phyloP scores from a whole-genome alignment of 768 basidiomycete species.

The Fomitopsis serialis region DNA sequence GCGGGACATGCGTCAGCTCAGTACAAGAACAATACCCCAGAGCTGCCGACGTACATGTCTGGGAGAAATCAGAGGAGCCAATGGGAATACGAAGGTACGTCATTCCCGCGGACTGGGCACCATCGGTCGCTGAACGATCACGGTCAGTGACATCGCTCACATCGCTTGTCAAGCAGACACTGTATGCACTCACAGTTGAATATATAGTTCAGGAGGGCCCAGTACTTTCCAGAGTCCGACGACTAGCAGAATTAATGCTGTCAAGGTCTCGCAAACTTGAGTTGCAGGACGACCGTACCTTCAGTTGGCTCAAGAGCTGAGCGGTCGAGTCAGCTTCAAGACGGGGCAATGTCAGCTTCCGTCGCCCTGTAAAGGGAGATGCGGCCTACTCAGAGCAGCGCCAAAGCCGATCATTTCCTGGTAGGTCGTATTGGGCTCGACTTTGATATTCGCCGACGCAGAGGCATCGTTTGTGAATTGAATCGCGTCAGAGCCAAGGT shows the following conservation, averaged over 20 bases:
- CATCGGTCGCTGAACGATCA: slow-evolving; percentile 42
- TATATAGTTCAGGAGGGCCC: slow-evolving; percentile 49
- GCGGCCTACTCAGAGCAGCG: slow-evolving; percentile 48
- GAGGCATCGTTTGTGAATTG: slow-evolving; percentile 55
- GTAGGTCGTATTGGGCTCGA: slow-evolving; percentile 48
- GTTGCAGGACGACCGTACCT: too few relatives aligned
- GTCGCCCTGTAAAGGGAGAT: too few relatives aligned
- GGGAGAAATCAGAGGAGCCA: slow-evolving; percentile 72
- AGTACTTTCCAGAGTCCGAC: slow-evolving; percentile 51
- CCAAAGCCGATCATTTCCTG: slow-evolving; percentile 68
- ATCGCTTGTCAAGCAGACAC: too few relatives aligned
- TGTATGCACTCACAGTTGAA: slow-evolving; percentile 37
- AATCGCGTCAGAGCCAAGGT: slow-evolving; percentile 37
- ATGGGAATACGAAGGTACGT: slow-evolving; percentile 66
- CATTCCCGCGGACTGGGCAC: slow-evolving; percentile 57
- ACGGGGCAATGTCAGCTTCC: too few relatives aligned
- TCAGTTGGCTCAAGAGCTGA: slow-evolving; percentile 51
- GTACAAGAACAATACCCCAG: background rate
- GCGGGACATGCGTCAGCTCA: slow-evolving; percentile 13
- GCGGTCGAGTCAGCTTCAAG: slow-evolving; percentile 67
- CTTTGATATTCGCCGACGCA: slow-evolving; percentile 55
- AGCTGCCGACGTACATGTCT: slow-evolving; percentile 33
- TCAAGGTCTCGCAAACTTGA: too few relatives aligned
- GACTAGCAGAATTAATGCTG: slow-evolving; percentile 27
- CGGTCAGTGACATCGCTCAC: background rate